Base-by-base conservation (phyloP, 2,329 filamentous ascomycete genomes). In the Colletotrichum zoysiae region DNA sequence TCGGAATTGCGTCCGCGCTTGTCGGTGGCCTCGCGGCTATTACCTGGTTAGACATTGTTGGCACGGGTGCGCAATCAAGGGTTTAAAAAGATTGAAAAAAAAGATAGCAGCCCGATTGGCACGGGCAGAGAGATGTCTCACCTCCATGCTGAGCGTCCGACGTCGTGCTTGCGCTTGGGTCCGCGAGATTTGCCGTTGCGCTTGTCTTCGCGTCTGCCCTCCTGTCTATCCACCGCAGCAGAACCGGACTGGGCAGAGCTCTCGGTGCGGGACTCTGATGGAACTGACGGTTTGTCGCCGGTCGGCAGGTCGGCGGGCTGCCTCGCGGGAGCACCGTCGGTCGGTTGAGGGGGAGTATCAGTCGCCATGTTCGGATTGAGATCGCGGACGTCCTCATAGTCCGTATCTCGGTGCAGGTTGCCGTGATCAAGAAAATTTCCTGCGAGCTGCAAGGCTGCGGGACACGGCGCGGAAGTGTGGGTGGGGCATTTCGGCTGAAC, bases 1-100 rank as follows among this genome's bases (percentile, higher is more conserved):
- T 83, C 81, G 70, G 81, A 79, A 63, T 81, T 79, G 73, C 79
- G 78, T 75, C 81, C 79, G 74, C 80, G 81, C 77, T 83, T 83
- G 73, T 83, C 82, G 67, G 76, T 76, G 59, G 80, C 78, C 70
- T 80, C 73, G 42, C 82, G 80, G 60, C 81, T 83, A 76, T 46
- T 42, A 72, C 71, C 80, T 79, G 67, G 78, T 83, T 78, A 81
- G 81, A 76, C 56, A 61, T 30, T 38, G 50, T 69, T 70, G 67
- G 62, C 56, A 46, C 40, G 11, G 23, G 42, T 33, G 57, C 30
- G 57, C 26, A 53, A 16, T n/a, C 33, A 2, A 23, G 11, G 26
- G 3, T 26, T 26, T 2, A 26, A 26, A 26, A 26, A 26, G 2
- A 26, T n/a, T n/a, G n/a, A 26, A 26, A 26, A 26, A 12, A 38